Evolutionary conservation across 2,329 filamentous ascomycete genomes (phyloP).

Genomic region (Colletotrichum lindemuthianum): DNA sequence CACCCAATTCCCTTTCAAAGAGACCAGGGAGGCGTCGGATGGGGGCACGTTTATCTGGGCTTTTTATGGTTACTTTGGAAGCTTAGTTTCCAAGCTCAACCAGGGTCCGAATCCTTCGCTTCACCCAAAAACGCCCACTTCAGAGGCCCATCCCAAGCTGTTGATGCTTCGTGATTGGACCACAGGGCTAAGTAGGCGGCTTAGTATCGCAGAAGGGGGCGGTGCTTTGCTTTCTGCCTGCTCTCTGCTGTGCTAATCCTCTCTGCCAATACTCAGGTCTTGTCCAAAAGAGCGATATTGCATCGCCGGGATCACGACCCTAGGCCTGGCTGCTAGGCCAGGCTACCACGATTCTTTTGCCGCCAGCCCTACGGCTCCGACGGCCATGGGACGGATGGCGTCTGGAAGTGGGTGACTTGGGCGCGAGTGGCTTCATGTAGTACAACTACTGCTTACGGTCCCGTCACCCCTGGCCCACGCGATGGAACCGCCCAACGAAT

Average conservation of each 20-base stretch:
- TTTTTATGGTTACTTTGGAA: slow-evolving; percentile 9
- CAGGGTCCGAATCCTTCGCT: slow-evolving; percentile 25
- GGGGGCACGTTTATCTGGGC: neutral
- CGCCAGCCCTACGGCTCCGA: slow-evolving; percentile 20
- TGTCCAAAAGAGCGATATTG: neutral
- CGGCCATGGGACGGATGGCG: slow-evolving; percentile 3
- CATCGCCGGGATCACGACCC: neutral
- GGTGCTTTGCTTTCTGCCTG: slow-evolving; percentile 6
- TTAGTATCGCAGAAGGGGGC: slow-evolving; percentile 13
- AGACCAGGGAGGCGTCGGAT: neutral
- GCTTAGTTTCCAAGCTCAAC: neutral
- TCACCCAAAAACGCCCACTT: neutral
- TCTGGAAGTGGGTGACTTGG: slow-evolving; percentile 4
- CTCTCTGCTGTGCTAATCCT: neutral
- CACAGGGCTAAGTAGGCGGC: slow-evolving; percentile 1
- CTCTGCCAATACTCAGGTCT: neutral
- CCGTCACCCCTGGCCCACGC: neutral
- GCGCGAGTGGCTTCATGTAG: neutral
- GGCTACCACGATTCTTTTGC: neutral
- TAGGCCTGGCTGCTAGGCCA: neutral
- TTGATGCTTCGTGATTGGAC: slow-evolving; percentile 15
- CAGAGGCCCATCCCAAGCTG: slow-evolving; percentile 10
- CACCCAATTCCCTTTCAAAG: neutral
- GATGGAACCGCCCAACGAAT: neutral
- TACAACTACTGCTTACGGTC: neutral